A percentile compares a stretch with the other conserved stretches of the same genome.
These are phyloP conservation scores for Helicosporidium sp. DNA, from an alignment of 139 green algal genomes.

Conservation along the genomic window DNA sequence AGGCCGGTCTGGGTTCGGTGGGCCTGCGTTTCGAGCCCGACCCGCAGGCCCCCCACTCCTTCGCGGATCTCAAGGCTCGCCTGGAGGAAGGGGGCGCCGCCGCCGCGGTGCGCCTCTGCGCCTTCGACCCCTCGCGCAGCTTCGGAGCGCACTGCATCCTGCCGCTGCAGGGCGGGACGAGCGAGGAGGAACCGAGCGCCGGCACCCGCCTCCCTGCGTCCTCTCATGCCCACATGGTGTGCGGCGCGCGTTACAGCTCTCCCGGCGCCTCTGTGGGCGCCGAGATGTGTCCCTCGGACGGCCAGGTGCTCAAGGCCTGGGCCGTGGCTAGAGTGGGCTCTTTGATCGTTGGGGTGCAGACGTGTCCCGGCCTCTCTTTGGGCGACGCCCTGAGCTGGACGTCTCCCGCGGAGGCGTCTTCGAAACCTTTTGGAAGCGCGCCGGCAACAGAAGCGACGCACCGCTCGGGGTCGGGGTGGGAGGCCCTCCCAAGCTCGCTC, in stretches of 20 bases:
- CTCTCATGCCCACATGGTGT: too few relatives aligned
- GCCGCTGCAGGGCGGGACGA: conserved; percentile 15
- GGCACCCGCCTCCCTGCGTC: not conserved
- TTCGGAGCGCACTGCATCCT: conserved; percentile 26
- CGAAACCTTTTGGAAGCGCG: too few relatives aligned
- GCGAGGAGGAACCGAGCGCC: not conserved
- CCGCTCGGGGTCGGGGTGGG: too few relatives aligned
- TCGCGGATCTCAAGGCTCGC: conserved; percentile 37
- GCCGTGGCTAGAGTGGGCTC: too few relatives aligned
- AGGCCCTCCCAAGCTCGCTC: too few relatives aligned
- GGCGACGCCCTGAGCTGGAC: too few relatives aligned
- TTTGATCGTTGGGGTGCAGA: too few relatives aligned
- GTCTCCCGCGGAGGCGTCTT: too few relatives aligned
- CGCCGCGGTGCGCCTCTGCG: conserved; percentile 24
- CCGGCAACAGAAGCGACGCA: too few relatives aligned
- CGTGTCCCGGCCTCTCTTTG: too few relatives aligned
- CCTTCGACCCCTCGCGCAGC: conserved; percentile 23
- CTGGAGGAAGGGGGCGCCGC: conserved; percentile 5
- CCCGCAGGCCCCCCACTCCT: conserved; percentile 18
- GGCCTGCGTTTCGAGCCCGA: conserved; percentile 33
- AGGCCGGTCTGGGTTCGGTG: conserved; percentile 14
- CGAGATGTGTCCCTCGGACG: conserved; percentile 12
- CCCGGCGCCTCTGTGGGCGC: conserved; percentile 17
- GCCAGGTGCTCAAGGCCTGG: conserved; percentile 12
- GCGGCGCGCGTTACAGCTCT: conserved; percentile 38